phyloP scores from a whole-genome alignment of 768 basidiomycete genomes.

The Lactarius sanguifluus region DNA sequence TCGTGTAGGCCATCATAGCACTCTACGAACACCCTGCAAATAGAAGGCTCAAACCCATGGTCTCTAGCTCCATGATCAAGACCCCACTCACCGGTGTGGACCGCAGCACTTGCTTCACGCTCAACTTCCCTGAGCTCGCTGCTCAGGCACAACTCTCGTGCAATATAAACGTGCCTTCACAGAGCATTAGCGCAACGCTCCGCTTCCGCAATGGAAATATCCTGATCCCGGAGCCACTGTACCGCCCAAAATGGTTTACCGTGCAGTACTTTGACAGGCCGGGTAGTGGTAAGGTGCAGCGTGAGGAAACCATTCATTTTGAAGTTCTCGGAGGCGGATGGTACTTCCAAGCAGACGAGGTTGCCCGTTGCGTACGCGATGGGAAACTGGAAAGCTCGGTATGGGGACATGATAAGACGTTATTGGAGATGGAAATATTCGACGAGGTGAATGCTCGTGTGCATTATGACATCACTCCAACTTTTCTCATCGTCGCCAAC shows the following conservation, averaged over 20 bases:
- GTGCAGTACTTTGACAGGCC: slow-evolving; percentile 58
- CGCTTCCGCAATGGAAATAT: slow-evolving; percentile 77
- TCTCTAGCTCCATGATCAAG: slow-evolving; percentile 74
- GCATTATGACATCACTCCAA: not conserved
- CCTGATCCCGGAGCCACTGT: slow-evolving; percentile 61
- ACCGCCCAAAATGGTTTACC: slow-evolving; percentile 61
- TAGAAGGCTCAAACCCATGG: slow-evolving; percentile 53
- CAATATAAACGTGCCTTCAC: slow-evolving; percentile 55
- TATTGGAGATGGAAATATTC: slow-evolving; percentile 80
- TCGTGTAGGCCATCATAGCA: slow-evolving; percentile 65
- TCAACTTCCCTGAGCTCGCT: slow-evolving; percentile 64
- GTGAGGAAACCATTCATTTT: slow-evolving; percentile 59
- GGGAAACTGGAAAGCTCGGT: slow-evolving; percentile 70
- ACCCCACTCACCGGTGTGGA: slow-evolving; percentile 79
- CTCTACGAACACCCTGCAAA: slow-evolving; percentile 83
- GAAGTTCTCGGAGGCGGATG: slow-evolving; percentile 45
- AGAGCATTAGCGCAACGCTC: slow-evolving; percentile 57
- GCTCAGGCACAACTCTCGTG: slow-evolving; percentile 75
- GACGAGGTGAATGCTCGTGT: slow-evolving; percentile 58
- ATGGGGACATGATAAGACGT: slow-evolving; percentile 79
- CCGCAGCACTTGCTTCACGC: slow-evolving; percentile 67
- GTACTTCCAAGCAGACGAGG: slow-evolving; percentile 89
- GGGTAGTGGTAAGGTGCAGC: slow-evolving; percentile 43
- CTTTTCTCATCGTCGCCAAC: not conserved
- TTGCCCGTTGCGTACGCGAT: slow-evolving; percentile 71